Percentiles rank a stretch among this genome's conserved stretches.
Conservation (phyloP, 2,329 filamentous ascomycete species). For the Fusarium buharicum region DNA sequence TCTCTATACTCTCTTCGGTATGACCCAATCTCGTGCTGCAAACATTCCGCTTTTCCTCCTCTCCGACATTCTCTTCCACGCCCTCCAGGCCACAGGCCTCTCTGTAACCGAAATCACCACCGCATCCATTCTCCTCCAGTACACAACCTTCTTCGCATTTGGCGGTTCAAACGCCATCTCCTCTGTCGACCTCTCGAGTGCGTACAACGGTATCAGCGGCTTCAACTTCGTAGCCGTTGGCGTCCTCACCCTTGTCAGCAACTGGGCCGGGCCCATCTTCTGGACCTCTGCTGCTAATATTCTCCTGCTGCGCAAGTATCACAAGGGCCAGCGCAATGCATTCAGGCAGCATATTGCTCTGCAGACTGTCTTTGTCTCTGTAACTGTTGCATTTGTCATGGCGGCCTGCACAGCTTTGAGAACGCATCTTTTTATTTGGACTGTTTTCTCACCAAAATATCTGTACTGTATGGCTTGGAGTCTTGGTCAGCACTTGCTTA, state of each 20-base stretch:
- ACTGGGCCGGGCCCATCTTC: constrained; percentile 92
- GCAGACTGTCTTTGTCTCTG: constrained; percentile 76
- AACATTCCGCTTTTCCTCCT: constrained; percentile 88
- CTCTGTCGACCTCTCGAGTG: constrained; percentile 91
- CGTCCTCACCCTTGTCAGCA: constrained; percentile 83
- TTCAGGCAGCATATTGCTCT: constrained; percentile 67
- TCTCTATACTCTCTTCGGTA: constrained; percentile 78
- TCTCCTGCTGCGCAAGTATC: constrained; percentile 60
- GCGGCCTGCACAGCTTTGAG: constrained; percentile 83
- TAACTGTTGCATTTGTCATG: constrained; percentile 80
- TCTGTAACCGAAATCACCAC: constrained; percentile 70
- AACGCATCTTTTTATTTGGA: constrained; percentile 97
- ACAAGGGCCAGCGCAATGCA: constrained; percentile 44
- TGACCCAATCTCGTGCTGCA: constrained; percentile 85
- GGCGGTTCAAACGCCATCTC: constrained; percentile 96
- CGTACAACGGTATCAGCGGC: constrained; percentile 88
- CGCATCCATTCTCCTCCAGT: constrained; percentile 79
- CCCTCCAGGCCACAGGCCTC: constrained; percentile 60
- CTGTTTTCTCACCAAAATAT: constrained; percentile 97
- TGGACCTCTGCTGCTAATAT: constrained; percentile 77
- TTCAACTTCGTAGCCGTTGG: constrained; percentile 88
- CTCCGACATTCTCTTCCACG: constrained; percentile 69
- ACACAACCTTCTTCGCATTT: constrained; percentile 87
- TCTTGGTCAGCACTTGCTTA: constrained; percentile 78
- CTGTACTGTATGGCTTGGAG: constrained; percentile 92